Base-by-base conservation (phyloP, 768 basidiomycete genomes). In the Tephrocybe sp. region DNA sequence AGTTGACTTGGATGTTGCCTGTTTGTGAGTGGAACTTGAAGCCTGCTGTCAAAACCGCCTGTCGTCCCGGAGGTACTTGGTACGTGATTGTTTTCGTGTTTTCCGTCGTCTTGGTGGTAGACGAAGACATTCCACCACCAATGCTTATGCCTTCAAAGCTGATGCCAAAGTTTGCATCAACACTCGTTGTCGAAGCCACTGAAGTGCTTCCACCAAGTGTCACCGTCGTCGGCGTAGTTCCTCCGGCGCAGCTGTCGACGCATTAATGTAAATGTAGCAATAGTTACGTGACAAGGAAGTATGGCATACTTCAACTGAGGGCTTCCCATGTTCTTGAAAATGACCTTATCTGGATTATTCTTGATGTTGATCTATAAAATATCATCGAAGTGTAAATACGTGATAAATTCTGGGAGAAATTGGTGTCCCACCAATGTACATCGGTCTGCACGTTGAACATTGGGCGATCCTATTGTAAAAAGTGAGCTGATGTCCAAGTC, bases 281-380 rank as follows among this genome's bases (percentile, higher is more conserved):
- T 3, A 43, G 26, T 8, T 22, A 50, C n/a, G n/a, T n/a, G n/a
- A 22, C 14, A 40, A 5, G n/a, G 6, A 34, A 14, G 2, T 4
- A 23, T 6, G 14, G 49, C 43, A n/a, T 17, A 56, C 55, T 56
- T 56, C 5, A 52, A 43, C 39, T 56, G 51, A 13, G 55, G 44
- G 32, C 30, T 52, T 14, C 55, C 55, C 9, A 50, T 7, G 19
- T 56, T 56, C 10, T 41, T 36, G 14, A 26, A 56, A 33, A 52
- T 34, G 17, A 49, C 36, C 19, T 56, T 30, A 20, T 52, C 51
- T n/a, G 51, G 55, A 41, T 56, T 56, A 20, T 52, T 52, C 16
- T 12, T 33, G 7, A 52, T 52, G 31, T 52, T 52, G 19, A 52
- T 39, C 49, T 55, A 32, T 20, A 14, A n/a, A 33, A 31, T 48